Evolutionary conservation across 306 rosid species (phyloP), one percentile per base, ranked within the genome.

Genomic region (Purshia tridentata): DNA sequence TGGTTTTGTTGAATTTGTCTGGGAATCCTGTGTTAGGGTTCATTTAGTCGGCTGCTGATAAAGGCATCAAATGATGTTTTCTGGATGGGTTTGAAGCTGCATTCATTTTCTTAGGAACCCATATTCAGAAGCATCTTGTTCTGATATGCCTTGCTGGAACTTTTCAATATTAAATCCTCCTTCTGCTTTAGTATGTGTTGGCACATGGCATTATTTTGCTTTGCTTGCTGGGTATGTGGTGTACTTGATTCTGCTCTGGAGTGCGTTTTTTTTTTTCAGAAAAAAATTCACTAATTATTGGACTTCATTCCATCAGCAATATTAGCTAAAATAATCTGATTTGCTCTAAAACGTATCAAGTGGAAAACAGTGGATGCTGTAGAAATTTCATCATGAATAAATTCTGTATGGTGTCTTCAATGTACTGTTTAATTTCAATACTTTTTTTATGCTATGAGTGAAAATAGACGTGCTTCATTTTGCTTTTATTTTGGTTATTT

Each of bases 101-200:
- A 50, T 57, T 18, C 29, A 6, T 53, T 79, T 77, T 57, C 47
- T 70, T 20, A 69, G 50, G 54, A 71, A 20, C 16, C 70, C 65
- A 67, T 23, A 11, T 66, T 72, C 20, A n/a, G 72, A 49, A 50
- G 59, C 46, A 35, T 20, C 44, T 56, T 56, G 75, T 20, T 70
- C 12, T 44, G 1, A 15, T 52, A 39, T 70, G 75, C 35, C 45
- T 71, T 48, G 56, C 37, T 44, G 75, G 67, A 57, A 35, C 52
- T 22, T 51, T 69, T 70, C 14, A 9, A 13, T 40, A 18, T 40
- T 54, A 12, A 3, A 20, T 50, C 39, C 35, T 53, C 35, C 8
- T 4, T 52, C 6, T 53, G 15, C 45, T 44, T 70, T 10, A 15
- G 51, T 46, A 19, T 45, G n/a, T 22, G 66, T 45, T 56, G 10